These are phyloP conservation scores for Bruguiera sexangula DNA, from an alignment of 345 rosid species.

Conservation along the genomic window DNA sequence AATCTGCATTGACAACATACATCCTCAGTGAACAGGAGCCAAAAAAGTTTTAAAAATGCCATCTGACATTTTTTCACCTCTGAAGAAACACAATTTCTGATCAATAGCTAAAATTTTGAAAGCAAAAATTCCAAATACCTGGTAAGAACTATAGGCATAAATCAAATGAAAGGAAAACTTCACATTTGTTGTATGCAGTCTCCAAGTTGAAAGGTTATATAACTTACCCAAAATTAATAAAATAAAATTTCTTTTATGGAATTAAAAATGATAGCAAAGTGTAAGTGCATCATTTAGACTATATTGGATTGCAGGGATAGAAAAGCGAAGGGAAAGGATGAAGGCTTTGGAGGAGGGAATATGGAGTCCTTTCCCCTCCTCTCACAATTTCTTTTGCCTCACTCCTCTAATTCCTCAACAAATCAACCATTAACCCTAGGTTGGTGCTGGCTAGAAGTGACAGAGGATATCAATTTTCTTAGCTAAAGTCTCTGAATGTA, in stretches of 20 bases:
- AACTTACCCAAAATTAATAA: no score
- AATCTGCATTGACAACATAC: conserved; percentile 43
- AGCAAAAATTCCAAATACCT: not conserved
- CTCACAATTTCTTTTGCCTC: no score
- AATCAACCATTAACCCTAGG: not conserved
- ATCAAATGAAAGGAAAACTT: not conserved
- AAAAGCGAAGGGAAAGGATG: no score
- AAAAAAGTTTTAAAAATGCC: not conserved
- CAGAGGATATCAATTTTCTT: not conserved
- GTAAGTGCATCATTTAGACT: no score
- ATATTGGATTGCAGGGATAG: no score
- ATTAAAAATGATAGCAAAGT: no score
- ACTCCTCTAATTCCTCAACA: no score
- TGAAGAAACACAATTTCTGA: not conserved
- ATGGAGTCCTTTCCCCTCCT: no score
- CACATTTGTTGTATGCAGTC: no score
- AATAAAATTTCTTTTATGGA: no score
- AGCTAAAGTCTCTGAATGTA: not conserved
- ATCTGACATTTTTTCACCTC: not conserved
- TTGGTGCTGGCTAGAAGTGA: not conserved
- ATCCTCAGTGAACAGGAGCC: conserved; percentile 12
- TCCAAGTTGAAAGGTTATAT: no score
- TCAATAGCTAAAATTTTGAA: not conserved
- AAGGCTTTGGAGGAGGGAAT: no score
- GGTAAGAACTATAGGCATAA: not conserved